A percentile compares a stretch with the other conserved stretches of the same genome.
Conservation (phyloP, 495 filamentous ascomycete genomes). For the Penicillium chermesinum region DNA sequence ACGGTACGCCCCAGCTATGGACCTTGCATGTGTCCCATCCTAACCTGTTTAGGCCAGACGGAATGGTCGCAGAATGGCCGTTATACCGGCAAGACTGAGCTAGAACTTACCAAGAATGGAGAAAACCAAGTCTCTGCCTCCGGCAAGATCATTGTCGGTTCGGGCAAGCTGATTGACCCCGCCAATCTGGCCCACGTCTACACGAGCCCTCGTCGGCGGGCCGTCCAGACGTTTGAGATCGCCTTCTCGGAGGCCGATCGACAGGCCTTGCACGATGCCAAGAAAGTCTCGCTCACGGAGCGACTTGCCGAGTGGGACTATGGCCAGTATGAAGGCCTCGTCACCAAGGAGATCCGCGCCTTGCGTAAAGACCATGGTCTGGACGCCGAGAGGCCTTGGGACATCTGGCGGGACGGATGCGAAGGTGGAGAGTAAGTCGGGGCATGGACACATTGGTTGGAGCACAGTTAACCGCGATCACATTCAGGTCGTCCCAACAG, state of each 20-base stretch:
- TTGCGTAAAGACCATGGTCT: constrained; percentile 55
- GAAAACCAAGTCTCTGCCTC: constrained; percentile 66
- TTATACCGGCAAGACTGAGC: constrained; percentile 78
- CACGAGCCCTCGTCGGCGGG: constrained; percentile 72
- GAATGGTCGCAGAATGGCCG: constrained; percentile 84
- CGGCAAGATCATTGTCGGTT: constrained; percentile 65
- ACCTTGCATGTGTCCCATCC: not conserved
- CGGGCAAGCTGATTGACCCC: constrained; percentile 73
- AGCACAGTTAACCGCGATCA: not conserved
- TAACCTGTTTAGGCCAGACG: constrained; percentile 55
- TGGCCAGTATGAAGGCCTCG: constrained; percentile 79
- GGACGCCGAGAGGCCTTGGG: constrained; percentile 53
- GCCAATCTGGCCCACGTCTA: constrained; percentile 68
- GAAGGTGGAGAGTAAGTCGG: constrained; percentile 45
- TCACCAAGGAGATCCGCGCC: constrained; percentile 57
- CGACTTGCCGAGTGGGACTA: constrained; percentile 84
- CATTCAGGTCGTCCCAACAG: constrained; percentile 50
- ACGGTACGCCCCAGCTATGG: constrained; percentile 19
- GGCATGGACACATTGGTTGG: not conserved
- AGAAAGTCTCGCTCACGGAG: constrained; percentile 54
- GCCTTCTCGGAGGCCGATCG: constrained; percentile 47
- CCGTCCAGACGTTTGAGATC: constrained; percentile 70
- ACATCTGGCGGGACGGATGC: constrained; percentile 83
- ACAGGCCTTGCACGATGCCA: constrained; percentile 18
- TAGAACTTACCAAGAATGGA: constrained; percentile 71